Percentiles rank a stretch among this genome's conserved stretches.
phyloP scores from a whole-genome alignment of 352 stramenopile genomes.

The Globisporangium parvum region DNA sequence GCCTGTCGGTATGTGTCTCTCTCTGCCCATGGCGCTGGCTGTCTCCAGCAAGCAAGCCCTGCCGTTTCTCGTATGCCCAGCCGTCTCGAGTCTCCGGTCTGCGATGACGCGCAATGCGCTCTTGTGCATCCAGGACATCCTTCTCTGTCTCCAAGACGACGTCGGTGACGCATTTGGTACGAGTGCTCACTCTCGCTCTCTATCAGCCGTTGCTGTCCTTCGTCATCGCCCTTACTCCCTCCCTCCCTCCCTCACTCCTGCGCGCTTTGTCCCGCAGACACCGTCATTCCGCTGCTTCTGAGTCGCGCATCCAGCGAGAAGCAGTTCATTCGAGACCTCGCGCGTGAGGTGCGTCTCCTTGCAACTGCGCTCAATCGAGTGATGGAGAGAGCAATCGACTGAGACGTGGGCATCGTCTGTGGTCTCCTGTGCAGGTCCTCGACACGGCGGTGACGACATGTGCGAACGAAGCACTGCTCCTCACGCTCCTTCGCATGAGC shows the following conservation, averaged over 20 bases:
- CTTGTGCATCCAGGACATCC: constrained; percentile 57
- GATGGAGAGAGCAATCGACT: background rate
- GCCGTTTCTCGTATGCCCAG: constrained; percentile 41
- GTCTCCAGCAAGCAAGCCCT: constrained; percentile 12
- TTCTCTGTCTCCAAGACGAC: constrained; percentile 24
- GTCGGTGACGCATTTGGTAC: constrained; percentile 25
- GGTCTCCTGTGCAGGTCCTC: constrained; percentile 17
- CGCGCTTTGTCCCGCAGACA: constrained; percentile 13
- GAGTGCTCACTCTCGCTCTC: background rate
- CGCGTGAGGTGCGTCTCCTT: constrained; percentile 18
- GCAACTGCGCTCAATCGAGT: too few relatives aligned
- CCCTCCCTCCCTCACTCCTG: background rate
- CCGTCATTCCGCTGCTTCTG: constrained; percentile 45
- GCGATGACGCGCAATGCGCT: constrained; percentile 61
- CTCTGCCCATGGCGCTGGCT: too few relatives aligned
- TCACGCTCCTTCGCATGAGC: constrained; percentile 23
- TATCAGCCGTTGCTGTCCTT: too few relatives aligned
- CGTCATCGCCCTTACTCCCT: background rate
- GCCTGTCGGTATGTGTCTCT: too few relatives aligned
- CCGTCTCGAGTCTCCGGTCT: constrained; percentile 50
- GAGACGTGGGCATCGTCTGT: background rate
- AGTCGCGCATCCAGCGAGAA: constrained; percentile 58
- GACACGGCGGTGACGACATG: constrained; percentile 29
- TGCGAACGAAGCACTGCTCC: constrained; percentile 26
- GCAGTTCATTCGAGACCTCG: constrained; percentile 66